Evolutionary conservation across 192 early-diverging fungal genomes (phyloP).

Genomic region (Dissophora globulifera): DNA sequence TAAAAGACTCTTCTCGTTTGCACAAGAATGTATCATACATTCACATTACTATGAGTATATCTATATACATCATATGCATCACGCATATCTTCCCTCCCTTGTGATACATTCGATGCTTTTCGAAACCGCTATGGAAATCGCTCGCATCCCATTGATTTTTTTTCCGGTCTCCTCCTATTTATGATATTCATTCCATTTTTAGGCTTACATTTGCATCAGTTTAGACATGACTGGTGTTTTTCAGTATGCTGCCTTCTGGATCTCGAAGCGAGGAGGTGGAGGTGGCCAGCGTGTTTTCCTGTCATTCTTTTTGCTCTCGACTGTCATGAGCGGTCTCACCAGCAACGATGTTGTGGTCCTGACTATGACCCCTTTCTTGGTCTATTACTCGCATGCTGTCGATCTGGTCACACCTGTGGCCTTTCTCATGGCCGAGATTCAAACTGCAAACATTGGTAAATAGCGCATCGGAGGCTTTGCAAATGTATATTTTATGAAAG

Average conservation of each 20-base stretch:
- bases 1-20: not conserved
- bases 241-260: slow-evolving; percentile 78
- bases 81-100: too few relatives aligned
- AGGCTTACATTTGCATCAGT: slow-evolving; percentile 87
- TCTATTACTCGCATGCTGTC: slow-evolving; percentile 75
- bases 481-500: too few relatives aligned
- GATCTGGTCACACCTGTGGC: slow-evolving; percentile 69
- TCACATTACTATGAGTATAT: too few relatives aligned
- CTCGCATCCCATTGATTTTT: too few relatives aligned
- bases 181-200: not conserved
- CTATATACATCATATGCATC: too few relatives aligned
- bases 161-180: too few relatives aligned
- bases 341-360: slow-evolving; percentile 90
- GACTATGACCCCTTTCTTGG: slow-evolving; percentile 82
- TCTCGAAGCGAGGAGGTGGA: slow-evolving; percentile 70
- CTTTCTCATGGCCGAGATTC: slow-evolving; percentile 80
- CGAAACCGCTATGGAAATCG: slow-evolving; percentile 8
- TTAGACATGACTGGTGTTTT: slow-evolving; percentile 86
- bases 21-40: too few relatives aligned
- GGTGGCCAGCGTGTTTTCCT: slow-evolving; percentile 70
- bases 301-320: slow-evolving; percentile 75
- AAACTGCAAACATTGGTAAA: slow-evolving; percentile 76
- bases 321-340: slow-evolving; percentile 77
- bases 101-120: too few relatives aligned
- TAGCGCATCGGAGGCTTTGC: too few relatives aligned